Conservation (phyloP, 345 rosid genomes). For the Streptanthus diversifolius region DNA sequence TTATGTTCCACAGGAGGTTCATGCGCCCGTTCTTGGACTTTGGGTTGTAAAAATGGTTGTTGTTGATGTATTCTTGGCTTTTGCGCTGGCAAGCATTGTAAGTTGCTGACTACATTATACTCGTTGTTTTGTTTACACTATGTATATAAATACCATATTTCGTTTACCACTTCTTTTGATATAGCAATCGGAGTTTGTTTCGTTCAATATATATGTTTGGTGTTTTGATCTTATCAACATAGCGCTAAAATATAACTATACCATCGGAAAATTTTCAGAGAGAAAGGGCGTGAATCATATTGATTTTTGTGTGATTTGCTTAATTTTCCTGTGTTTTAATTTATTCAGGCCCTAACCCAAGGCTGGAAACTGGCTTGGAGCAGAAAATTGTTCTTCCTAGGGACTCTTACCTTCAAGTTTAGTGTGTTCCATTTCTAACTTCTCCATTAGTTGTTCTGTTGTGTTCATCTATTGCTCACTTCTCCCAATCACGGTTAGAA, state of each 20-base stretch:
- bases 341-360: slow-evolving; percentile 66
- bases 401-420: slow-evolving; percentile 97
- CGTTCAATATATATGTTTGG: too few species aligned
- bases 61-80: slow-evolving; percentile 65
- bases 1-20: slow-evolving; percentile 59
- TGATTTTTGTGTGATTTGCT: not conserved
- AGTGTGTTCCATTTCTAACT: slow-evolving; percentile 16
- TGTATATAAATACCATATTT: not conserved
- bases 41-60: slow-evolving; percentile 83
- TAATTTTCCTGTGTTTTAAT: slow-evolving; percentile 9
- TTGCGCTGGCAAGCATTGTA: slow-evolving; percentile 75
- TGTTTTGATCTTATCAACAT: too few species aligned
- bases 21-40: slow-evolving; percentile 77
- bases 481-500: not conserved
- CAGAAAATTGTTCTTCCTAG: slow-evolving; percentile 95
- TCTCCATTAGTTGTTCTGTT: slow-evolving; percentile 2
- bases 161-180: not conserved
- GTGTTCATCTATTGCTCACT: slow-evolving; percentile 7
- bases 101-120: slow-evolving; percentile 38
- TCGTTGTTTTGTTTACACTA: slow-evolving; percentile 3
- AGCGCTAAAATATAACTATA: not conserved
- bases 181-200: not conserved
- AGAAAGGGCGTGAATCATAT: not conserved
- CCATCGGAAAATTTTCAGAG: not conserved
- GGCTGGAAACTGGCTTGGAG: slow-evolving; percentile 91